These are phyloP conservation scores for Botrytis fragariae DNA, from an alignment of 2,329 filamentous ascomycete species.

Conservation along the genomic window DNA sequence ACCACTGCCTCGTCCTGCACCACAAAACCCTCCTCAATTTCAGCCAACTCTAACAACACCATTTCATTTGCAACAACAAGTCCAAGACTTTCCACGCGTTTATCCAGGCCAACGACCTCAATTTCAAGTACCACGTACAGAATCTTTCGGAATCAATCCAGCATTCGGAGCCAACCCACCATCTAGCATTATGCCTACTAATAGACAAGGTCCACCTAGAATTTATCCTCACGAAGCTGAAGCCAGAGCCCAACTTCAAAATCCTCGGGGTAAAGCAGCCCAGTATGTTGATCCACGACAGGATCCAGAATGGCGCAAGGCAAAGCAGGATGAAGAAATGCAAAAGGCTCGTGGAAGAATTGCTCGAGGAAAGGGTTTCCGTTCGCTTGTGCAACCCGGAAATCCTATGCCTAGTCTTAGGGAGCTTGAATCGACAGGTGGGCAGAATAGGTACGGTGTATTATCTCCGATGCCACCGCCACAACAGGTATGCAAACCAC, in stretches of 20 bases:
- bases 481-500: not conserved
- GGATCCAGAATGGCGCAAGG: not conserved
- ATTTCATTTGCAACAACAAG: not conserved
- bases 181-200: not conserved
- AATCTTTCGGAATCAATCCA: not conserved
- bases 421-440: not conserved
- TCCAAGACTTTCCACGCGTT: too few relatives aligned
- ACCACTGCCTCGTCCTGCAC: fast-evolving
- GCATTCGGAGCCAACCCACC: not conserved
- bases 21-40: not conserved
- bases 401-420: not conserved
- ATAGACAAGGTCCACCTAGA: not conserved
- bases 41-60: not conserved
- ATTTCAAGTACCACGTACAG: not conserved
- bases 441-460: not conserved
- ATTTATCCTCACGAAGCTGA: not conserved
- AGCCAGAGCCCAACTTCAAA: not conserved
- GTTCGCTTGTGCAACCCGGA: not conserved
- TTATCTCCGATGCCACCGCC: not conserved
- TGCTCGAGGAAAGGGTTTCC: not conserved
- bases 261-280: not conserved
- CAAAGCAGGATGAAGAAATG: not conserved
- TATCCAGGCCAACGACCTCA: not conserved
- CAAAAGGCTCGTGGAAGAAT: not conserved
- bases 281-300: not conserved